Evolutionary conservation across 176 grass and related monocot genomes (phyloP).

Genomic region (Phoenix roebelenii): DNA sequence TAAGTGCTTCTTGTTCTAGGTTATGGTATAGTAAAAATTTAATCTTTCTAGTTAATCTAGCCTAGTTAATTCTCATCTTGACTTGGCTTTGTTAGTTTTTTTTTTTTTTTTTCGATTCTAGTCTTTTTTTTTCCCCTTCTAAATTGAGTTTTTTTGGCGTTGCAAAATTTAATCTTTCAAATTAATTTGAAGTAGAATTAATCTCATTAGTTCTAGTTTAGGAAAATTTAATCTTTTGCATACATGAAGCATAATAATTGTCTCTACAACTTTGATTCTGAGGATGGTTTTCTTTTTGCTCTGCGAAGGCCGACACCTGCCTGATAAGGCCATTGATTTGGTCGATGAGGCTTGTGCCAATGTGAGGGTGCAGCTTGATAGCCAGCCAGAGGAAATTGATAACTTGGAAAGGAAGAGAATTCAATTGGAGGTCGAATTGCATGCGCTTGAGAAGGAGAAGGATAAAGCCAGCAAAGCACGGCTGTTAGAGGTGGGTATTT

Average conservation of each 20-base stretch:
- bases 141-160: too few species aligned
- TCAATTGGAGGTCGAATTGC: constrained; percentile 35
- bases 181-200: too few species aligned
- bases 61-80: too few species aligned
- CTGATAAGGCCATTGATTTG: constrained; percentile 56
- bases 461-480: constrained; percentile 45
- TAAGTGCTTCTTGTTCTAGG: background rate
- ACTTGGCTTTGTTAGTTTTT: too few species aligned
- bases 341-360: constrained; percentile 62
- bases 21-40: too few species aligned
- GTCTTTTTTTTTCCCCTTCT: too few species aligned
- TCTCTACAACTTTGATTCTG: background rate
- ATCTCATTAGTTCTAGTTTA: too few species aligned
- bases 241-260: too few species aligned
- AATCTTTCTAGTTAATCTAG: too few species aligned
- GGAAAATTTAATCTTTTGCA: too few species aligned
- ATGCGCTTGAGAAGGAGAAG: constrained; percentile 40
- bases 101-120: too few species aligned
- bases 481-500: constrained; percentile 23
- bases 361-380: constrained; percentile 50
- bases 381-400: constrained; percentile 40
- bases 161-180: too few species aligned
- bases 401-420: constrained; percentile 34
- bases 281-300: background rate
- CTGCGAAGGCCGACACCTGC: constrained; percentile 38